These are phyloP conservation scores for Beta vulgaris DNA, from an alignment of 148 eudicot species.

Conservation along the genomic window DNA sequence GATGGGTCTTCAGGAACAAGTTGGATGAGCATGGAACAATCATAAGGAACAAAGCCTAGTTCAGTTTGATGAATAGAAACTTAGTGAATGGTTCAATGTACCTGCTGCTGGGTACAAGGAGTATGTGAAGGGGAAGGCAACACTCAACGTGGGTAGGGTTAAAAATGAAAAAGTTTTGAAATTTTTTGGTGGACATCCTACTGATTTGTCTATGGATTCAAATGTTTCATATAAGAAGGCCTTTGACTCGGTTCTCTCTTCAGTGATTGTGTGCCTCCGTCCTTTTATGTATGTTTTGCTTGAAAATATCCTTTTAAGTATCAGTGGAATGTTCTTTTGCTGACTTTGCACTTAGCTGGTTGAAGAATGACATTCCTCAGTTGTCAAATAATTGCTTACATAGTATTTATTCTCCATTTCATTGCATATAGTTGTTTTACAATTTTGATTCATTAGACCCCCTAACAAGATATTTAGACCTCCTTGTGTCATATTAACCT, in stretches of 20 bases:
- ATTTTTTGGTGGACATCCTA: too few species aligned
- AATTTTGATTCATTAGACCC: constrained; percentile 9
- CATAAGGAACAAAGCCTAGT: too few species aligned
- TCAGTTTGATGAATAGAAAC: too few species aligned
- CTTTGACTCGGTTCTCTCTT: background rate
- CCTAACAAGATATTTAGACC: constrained; percentile 5
- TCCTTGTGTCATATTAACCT: background rate
- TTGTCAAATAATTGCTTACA: constrained; percentile 19
- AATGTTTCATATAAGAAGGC: background rate
- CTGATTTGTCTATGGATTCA: too few species aligned
- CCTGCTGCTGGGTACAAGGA: too few species aligned
- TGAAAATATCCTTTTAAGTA: too few species aligned
- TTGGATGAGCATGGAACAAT: too few species aligned
- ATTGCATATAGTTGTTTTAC: constrained; percentile 23
- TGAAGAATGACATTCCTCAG: background rate
- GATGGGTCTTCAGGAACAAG: too few species aligned
- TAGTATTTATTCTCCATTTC: background rate
- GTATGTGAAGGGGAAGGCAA: too few species aligned
- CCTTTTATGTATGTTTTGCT: background rate
- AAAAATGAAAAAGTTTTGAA: too few species aligned
- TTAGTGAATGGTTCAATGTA: too few species aligned
- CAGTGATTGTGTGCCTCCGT: background rate
- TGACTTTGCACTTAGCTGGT: background rate
- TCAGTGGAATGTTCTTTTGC: background rate
- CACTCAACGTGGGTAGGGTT: too few species aligned